Evolutionary conservation across 306 rosid species (phyloP), one percentile per base, ranked within the genome.

Genomic region (Rubus parviflorus): DNA sequence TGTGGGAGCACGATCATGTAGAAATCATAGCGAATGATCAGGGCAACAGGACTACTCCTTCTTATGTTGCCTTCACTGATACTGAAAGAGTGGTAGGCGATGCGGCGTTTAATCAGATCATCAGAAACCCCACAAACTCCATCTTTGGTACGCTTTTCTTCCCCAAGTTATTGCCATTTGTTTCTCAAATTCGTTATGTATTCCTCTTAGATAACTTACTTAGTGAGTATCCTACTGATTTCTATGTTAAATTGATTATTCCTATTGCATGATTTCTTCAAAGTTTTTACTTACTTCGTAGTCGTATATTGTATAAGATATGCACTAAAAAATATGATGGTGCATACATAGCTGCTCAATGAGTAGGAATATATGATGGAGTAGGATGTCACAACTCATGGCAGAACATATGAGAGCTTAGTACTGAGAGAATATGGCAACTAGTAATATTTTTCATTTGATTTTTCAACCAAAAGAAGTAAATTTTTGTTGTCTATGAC

Each of bases 21-120:
- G 68, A 63, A 63, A 35, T 64, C 69, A 64, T 64, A 64, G 69
- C 17, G 20, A 64, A 64, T 17, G 69, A 64, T 64, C 69, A 64
- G 22, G 69, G 69, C 2, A 64, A 38, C 22, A 37, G 69, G 46
- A 64, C 69, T 7, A 64, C 69, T 30, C 69, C 69, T 14, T 62
- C 68, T 15, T 30, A 35, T 62, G 68, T 64, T 38, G 46, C 69
- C 46, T 64, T 64, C 47, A 64, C 47, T 15, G 47, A 64, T 4
- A 16, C 22, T 0, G 47, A 37, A 6, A 6, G 1, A 16, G 6
- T 64, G 2, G 46, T 17, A 16, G 70, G 70, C 7, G 70, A 64
- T n/a, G 48, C 70, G 2, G 48, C 70, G 2, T 7, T 64, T 17
- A 7, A 64, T 47, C 70, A 64, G 12, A 7, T 17, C 48, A 40